Percentiles rank a stretch among this genome's conserved stretches.
Conservation (phyloP, 1,139 yeast species). For the Scheffersomyces quercinus region DNA sequence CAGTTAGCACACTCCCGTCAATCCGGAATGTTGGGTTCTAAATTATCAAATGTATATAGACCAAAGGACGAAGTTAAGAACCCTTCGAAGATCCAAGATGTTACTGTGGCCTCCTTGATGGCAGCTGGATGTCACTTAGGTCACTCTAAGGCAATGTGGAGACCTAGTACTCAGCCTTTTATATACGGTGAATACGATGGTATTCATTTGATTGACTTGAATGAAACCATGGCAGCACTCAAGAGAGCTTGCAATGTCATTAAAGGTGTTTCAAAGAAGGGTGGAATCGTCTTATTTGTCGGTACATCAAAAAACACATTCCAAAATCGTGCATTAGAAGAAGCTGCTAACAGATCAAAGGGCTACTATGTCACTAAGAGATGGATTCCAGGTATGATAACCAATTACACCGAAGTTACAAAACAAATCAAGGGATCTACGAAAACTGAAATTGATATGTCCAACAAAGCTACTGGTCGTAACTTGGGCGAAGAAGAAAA, state of each 20-base stretch:
- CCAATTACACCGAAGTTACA: conserved; percentile 79
- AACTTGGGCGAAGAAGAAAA: conserved; percentile 47
- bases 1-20: conserved; percentile 55
- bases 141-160: conserved; percentile 76
- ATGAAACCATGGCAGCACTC: conserved; percentile 72
- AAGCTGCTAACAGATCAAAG: conserved; percentile 73
- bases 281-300: conserved; percentile 81
- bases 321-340: conserved; percentile 71
- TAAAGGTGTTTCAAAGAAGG: conserved; percentile 77
- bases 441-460: conserved; percentile 41
- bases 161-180: conserved; percentile 85
- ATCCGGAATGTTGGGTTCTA: conserved; percentile 62
- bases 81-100: conserved; percentile 58
- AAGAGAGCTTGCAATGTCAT: conserved; percentile 80
- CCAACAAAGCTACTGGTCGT: conserved; percentile 54
- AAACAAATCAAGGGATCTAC: conserved; percentile 65
- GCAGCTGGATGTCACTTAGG: conserved; percentile 97
- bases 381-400: conserved; percentile 95
- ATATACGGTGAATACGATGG: conserved; percentile 88
- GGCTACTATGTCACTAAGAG: conserved; percentile 83
- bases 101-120: conserved; percentile 67
- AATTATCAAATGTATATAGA: conserved; percentile 58
- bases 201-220: conserved; percentile 84
- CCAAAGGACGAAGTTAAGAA: conserved; percentile 67
- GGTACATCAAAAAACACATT: conserved; percentile 76